phyloP scores from a whole-genome alignment of 1,284 basidiomycete genomes.

The Malassezia nana region DNA sequence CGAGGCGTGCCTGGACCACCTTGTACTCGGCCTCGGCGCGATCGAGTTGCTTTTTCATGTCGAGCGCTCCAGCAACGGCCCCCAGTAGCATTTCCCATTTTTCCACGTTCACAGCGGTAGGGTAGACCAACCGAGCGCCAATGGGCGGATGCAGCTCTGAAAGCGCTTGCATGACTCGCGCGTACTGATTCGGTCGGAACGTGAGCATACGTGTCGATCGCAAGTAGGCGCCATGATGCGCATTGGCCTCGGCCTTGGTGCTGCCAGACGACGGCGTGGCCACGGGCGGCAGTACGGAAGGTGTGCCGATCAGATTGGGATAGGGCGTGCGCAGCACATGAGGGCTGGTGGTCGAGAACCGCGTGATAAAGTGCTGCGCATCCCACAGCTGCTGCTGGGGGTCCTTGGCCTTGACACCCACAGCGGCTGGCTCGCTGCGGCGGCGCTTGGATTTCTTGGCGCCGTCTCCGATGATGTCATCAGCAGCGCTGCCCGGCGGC shows the following conservation, averaged over 20 bases:
- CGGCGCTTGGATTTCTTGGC: slow-evolving; percentile 27
- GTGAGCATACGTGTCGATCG: slow-evolving; percentile 42
- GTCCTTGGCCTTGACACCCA: slow-evolving; percentile 27
- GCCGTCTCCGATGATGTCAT: not conserved
- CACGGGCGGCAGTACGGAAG: slow-evolving; percentile 36
- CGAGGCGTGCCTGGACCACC: slow-evolving; percentile 15
- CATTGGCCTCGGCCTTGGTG: slow-evolving; percentile 17
- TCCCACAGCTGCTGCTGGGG: slow-evolving; percentile 38
- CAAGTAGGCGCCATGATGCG: slow-evolving; percentile 40
- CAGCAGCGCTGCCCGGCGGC: not conserved
- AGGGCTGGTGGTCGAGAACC: slow-evolving; percentile 26
- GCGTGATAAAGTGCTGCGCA: slow-evolving; percentile 39
- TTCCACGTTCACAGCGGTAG: slow-evolving; percentile 41
- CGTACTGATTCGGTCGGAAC: slow-evolving; percentile 33
- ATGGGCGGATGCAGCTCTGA: slow-evolving; percentile 34
- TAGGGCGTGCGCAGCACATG: slow-evolving; percentile 26
- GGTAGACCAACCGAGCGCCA: slow-evolving; percentile 37
- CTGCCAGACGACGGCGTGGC: slow-evolving; percentile 17
- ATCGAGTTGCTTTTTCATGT: slow-evolving; percentile 44
- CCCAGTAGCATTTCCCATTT: slow-evolving; percentile 47
- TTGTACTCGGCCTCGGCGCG: slow-evolving; percentile 31
- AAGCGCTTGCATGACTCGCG: slow-evolving; percentile 32
- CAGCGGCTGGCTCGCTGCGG: slow-evolving; percentile 17
- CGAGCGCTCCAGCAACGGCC: slow-evolving; percentile 41
- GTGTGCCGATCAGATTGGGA: slow-evolving; percentile 40